Evolutionary conservation across 2,329 filamentous ascomycete species (phyloP), one percentile per base, ranked within the genome.

Genomic region (Emmonsiellopsis sp.): DNA sequence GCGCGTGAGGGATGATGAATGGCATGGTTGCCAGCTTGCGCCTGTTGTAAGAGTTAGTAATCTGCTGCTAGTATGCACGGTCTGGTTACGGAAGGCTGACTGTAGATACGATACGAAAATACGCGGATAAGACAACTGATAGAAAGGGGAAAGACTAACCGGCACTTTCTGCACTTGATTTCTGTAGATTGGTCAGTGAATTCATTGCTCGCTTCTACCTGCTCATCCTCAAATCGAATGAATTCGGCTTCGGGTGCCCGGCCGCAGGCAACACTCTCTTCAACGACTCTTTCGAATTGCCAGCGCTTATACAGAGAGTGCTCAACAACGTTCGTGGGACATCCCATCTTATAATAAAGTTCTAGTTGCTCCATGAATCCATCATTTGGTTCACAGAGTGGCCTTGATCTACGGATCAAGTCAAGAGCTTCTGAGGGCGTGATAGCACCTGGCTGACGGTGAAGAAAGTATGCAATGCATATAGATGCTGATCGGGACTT

Each of bases 321-420:
- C 8, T 77, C 73, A 58, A 87, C 85, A 51, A 87, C 74, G 58
- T 83, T 77, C 20, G 76, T 79, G 1, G 91, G 88, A 60, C 85
- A 92, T 46, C 83, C 83, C 88, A 96, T 95, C 59, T 85, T 76
- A 75, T 89, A 86, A 77, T 92, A 98, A 52, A 97, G 76, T 60
- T 86, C 78, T 5, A 98, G 79, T 70, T 98, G 93, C 50, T 82
- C 76, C 83, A 92, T 90, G 77, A 98, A 98, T 31, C 91, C 92
- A 34, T 82, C 75, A 67, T 98, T 98, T 3, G 93, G 93, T 65
- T 95, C 89, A 56, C 86, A 91, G 52, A 93, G 80, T 13, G 86
- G 82, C 40, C 92, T 83, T 43, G 79, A 80, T 65, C 85, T 73
- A 51, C 84, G 82, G 50, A 97, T 76, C 59, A 85, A 78, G 30